Evolutionary conservation across 2,329 filamentous ascomycete genomes (phyloP).

Genomic region (Annulohypoxylon truncatum): DNA sequence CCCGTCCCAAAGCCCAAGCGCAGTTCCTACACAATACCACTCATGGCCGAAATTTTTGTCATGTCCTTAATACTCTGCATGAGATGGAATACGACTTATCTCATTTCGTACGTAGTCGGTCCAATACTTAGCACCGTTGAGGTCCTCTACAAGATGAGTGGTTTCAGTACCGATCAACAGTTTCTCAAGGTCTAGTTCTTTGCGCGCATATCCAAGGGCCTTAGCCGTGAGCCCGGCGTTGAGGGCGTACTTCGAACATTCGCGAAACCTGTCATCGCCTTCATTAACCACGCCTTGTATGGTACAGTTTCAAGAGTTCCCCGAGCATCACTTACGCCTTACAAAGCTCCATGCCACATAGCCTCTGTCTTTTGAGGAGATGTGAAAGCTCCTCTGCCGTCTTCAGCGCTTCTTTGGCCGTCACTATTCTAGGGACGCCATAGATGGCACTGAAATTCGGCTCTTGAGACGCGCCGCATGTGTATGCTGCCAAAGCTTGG

Average conservation of each 20-base stretch:
- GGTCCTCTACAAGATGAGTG: constrained; percentile 9
- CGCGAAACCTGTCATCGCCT: constrained; percentile 21
- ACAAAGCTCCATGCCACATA: constrained; percentile 31
- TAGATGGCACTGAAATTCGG: constrained; percentile 2
- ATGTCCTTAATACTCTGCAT: background rate
- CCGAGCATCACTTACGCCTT: constrained; percentile 21
- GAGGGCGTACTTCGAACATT: constrained; percentile 32
- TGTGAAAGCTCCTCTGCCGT: constrained; percentile 28
- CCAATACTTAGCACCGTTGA: constrained; percentile 30
- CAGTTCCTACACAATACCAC: background rate
- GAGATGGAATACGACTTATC: background rate
- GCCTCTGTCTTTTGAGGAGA: constrained; percentile 24
- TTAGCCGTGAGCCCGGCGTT: background rate
- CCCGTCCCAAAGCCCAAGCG: background rate
- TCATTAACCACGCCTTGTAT: background rate
- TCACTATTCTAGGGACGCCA: constrained; percentile 13
- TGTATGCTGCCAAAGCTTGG: constrained; percentile 33
- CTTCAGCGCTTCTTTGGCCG: constrained; percentile 13
- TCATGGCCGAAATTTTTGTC: background rate
- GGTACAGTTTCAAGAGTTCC: background rate
- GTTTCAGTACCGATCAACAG: constrained; percentile 30
- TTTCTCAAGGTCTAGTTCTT: constrained; percentile 27
- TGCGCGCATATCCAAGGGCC: constrained; percentile 20
- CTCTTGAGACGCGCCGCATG: constrained; percentile 17
- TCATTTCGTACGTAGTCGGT: constrained; percentile 6